phyloP scores from a whole-genome alignment of 2,329 filamentous ascomycete species.

The Harringtonia aguacate region DNA sequence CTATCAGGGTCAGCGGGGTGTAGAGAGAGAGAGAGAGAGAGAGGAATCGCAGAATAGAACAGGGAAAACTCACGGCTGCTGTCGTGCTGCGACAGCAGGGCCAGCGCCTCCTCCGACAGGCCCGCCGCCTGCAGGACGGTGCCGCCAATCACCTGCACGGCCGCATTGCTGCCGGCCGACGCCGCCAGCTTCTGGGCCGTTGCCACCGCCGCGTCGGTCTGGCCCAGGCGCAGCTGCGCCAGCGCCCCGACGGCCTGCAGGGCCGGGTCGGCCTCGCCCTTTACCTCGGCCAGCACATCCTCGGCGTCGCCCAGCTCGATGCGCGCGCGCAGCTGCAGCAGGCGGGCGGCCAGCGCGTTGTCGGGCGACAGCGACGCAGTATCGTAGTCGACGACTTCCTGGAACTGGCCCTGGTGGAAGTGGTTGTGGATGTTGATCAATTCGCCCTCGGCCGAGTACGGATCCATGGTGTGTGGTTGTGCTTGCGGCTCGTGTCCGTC shows the following conservation, averaged over 20 bases:
- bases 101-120: conserved; percentile 75
- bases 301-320: conserved; percentile 72
- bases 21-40: too few relatives aligned
- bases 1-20: too few relatives aligned
- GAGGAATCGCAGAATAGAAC: neutral
- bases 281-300: conserved; percentile 59
- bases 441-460: conserved; percentile 61
- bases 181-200: conserved; percentile 57
- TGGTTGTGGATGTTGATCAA: conserved; percentile 61
- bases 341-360: conserved; percentile 65
- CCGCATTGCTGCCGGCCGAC: conserved; percentile 59
- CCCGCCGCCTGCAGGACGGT: conserved; percentile 71
- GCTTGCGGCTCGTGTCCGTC: neutral
- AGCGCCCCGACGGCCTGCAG: conserved; percentile 67
- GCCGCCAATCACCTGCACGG: conserved; percentile 73
- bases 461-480: conserved; percentile 41
- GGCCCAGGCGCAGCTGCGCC: conserved; percentile 54
- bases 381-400: conserved; percentile 77
- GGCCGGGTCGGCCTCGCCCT: conserved; percentile 55
- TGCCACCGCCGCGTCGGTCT: conserved; percentile 50
- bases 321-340: conserved; percentile 72
- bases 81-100: conserved; percentile 71
- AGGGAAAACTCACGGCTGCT: conserved; percentile 56
- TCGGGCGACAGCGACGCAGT: conserved; percentile 65
- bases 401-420: conserved; percentile 75